These are phyloP conservation scores for Haematococcus sp. DNA, from an alignment of 139 green algal species.

Conservation along the genomic window DNA sequence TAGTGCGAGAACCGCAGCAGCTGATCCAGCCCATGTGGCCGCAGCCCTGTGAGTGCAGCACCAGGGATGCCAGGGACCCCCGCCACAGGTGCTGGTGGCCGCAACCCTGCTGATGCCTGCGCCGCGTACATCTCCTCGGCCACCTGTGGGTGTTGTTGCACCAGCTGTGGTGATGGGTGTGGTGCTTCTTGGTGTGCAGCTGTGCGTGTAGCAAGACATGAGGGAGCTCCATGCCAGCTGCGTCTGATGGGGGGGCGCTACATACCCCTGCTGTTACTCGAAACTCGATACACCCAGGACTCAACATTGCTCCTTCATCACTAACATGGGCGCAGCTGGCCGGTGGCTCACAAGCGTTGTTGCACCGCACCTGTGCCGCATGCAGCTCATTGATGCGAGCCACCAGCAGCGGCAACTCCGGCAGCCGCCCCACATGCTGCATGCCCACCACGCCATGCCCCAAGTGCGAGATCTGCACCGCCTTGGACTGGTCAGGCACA, in stretches of 20 bases:
- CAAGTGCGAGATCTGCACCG: constrained; percentile 28
- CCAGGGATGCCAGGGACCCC: neutral
- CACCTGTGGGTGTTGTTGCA: too few species aligned
- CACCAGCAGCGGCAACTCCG: constrained; percentile 18
- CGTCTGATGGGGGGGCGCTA: too few species aligned
- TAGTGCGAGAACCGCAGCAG: constrained; percentile 41
- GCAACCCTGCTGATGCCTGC: neutral
- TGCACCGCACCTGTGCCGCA: neutral
- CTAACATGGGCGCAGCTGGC: too few species aligned
- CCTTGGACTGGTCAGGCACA: constrained; percentile 25
- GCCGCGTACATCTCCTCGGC: neutral
- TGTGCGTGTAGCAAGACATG: too few species aligned
- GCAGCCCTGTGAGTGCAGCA: neutral
- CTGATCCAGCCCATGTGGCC: constrained; percentile 10
- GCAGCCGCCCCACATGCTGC: constrained; percentile 30
- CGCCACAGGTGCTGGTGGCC: neutral
- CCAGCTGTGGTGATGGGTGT: too few species aligned
- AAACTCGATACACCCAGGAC: too few species aligned
- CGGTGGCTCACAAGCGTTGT: too few species aligned
- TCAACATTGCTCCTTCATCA: too few species aligned
- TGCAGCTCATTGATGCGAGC: constrained; percentile 28
- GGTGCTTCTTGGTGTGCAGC: too few species aligned
- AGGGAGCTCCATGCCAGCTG: too few species aligned
- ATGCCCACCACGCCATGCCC: constrained; percentile 41
- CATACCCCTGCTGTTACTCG: too few species aligned